Evolutionary conservation across 495 filamentous ascomycete species (phyloP).

Genomic region (Penicillium steckii): DNA sequence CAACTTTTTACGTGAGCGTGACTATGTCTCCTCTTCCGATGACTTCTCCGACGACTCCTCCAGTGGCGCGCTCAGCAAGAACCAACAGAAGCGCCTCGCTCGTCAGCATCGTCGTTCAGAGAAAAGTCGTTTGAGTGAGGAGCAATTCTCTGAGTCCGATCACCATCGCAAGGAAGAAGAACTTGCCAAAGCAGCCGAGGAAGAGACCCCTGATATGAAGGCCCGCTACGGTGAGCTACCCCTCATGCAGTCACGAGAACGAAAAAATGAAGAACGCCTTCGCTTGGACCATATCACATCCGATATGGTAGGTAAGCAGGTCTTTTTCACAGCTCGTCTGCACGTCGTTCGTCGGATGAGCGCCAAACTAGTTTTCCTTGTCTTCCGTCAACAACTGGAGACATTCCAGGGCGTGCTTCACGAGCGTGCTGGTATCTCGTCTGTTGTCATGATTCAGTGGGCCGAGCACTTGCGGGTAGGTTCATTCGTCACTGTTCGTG

Average conservation of each 20-base stretch:
- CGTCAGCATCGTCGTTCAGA: slow-evolving; percentile 43
- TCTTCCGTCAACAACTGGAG: slow-evolving; percentile 75
- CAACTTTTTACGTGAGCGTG: slow-evolving; percentile 39
- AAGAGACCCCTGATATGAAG: slow-evolving; percentile 53
- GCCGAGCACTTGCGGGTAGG: slow-evolving; percentile 70
- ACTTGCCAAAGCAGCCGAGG: slow-evolving; percentile 28
- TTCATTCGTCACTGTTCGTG: slow-evolving; percentile 62
- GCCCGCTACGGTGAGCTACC: slow-evolving; percentile 59
- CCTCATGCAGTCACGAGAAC: slow-evolving; percentile 48
- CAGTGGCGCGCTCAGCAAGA: slow-evolving; percentile 45
- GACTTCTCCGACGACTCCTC: slow-evolving; percentile 50
- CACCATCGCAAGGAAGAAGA: slow-evolving; percentile 45
- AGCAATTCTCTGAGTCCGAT: slow-evolving; percentile 50
- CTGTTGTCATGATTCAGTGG: slow-evolving; percentile 61
- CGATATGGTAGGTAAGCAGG: slow-evolving; percentile 61
- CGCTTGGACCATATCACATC: slow-evolving; percentile 52
- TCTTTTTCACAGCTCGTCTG: slow-evolving; percentile 76
- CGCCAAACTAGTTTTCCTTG: slow-evolving; percentile 84
- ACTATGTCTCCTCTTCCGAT: slow-evolving; percentile 43
- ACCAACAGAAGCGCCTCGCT: slow-evolving; percentile 50
- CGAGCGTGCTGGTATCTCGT: slow-evolving; percentile 49
- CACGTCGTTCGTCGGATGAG: slow-evolving; percentile 84
- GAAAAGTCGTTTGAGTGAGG: slow-evolving; percentile 50
- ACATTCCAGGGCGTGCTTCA: slow-evolving; percentile 77
- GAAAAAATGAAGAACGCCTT: slow-evolving; percentile 40